A percentile compares a stretch with the other conserved stretches of the same genome.
phyloP scores from a whole-genome alignment of 345 rosid genomes.

The Syzygium jambos region DNA sequence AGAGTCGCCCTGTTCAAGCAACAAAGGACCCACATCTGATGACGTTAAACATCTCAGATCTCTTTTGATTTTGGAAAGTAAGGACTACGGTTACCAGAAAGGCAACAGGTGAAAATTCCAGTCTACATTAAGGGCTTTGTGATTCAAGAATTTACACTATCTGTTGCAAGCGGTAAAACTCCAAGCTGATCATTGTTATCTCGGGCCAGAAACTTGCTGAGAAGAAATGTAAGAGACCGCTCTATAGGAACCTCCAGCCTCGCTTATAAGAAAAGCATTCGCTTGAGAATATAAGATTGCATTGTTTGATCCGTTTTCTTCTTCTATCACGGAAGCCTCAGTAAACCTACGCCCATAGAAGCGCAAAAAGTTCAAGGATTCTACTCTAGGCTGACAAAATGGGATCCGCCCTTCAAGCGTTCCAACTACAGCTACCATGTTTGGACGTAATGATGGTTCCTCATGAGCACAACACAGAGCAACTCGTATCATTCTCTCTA shows the following conservation, averaged over 20 bases:
- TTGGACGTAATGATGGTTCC: constrained; percentile 53
- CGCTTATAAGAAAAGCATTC: constrained; percentile 24
- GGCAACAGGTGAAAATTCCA: not conserved
- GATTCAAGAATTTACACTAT: not conserved
- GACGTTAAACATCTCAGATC: not conserved
- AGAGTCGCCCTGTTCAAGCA: not conserved
- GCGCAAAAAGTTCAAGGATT: constrained; percentile 74
- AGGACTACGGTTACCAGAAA: not conserved
- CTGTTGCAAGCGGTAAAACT: not conserved
- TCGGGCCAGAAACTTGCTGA: constrained; percentile 83
- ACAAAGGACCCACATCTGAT: not conserved
- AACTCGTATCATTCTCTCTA: constrained; percentile 38
- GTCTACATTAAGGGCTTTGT: not conserved
- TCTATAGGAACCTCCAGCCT: constrained; percentile 18
- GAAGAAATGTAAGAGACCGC: constrained; percentile 59
- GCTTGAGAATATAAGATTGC: constrained; percentile 17
- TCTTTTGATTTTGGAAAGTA: not conserved
- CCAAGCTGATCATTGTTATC: constrained; percentile 20
- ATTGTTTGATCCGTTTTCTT: constrained; percentile 19
- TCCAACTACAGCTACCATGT: constrained; percentile 53
- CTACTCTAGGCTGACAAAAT: constrained; percentile 51
- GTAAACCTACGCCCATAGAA: constrained; percentile 73
- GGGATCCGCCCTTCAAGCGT: constrained; percentile 70
- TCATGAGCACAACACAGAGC: constrained; percentile 77
- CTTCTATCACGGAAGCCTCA: constrained; percentile 61